Base-by-base conservation (phyloP, 441 rosid species). In the Omphalea diandra region DNA sequence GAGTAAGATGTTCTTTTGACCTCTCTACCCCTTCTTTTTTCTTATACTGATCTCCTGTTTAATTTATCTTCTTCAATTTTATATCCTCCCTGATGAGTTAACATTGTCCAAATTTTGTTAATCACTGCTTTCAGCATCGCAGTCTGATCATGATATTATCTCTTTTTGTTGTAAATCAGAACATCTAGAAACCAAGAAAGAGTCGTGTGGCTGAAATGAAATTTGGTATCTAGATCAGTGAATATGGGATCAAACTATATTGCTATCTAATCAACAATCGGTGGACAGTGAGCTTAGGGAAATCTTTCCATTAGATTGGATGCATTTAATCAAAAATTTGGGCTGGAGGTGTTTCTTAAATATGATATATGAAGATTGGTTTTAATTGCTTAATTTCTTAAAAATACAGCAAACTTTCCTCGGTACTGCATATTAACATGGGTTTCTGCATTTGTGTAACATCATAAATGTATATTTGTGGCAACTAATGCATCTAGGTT, bases 1-100 rank as follows among this genome's bases (percentile, higher is more conserved):
- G 85, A 90, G 98, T 90, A 93, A 83, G 91, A 79, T 73, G 68
- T 59, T 67, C 63, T n/a, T n/a, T n/a, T n/a, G n/a, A n/a, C n/a
- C 38, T 70, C 8, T 53, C 14, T 55, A 22, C 43, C n/a, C 31
- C 29, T 22, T 41, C 7, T 2, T 32, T 55, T 63, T 7, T 46
- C 31, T 7, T 59, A 40, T 40, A 18, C 2, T 4, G 26, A n/a
- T 17, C 5, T 72, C 46, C 38, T 29, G 2, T 63, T 26, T 54
- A 17, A 7, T 54, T n/a, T n/a, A n/a, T n/a, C 6, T 5, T 32
- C 35, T 32, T 22, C 29, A 14, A n/a, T 10, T 49, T 38, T 14
- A 0, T 63, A 31, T 59, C 50, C 65, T 60, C 41, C 50, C 31
- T 40, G 9, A 69, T 63, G 36, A 35, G 32, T 52, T 31, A 26